A percentile compares a stretch with the other conserved stretches of the same genome.
Evolutionary conservation across 1,284 basidiomycete genomes (phyloP).

Genomic region (Uromyces viciae-fabae): DNA sequence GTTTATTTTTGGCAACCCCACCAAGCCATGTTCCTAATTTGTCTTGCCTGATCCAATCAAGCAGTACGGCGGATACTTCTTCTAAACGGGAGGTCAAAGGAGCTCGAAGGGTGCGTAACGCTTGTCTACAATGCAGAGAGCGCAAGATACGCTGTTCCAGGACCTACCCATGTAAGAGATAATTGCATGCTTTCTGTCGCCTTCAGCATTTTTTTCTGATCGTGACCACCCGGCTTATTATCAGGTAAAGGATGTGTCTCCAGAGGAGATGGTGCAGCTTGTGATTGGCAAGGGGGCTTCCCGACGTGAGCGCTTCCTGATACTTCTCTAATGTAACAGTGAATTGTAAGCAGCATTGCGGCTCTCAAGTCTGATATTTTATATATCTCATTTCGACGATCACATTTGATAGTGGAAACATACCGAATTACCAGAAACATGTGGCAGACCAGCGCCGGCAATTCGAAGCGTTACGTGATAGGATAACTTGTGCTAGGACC

Average conservation of each 20-base stretch:
- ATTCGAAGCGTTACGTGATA: conserved; percentile 24
- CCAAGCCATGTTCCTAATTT: background rate
- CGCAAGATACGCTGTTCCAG: conserved; percentile 44
- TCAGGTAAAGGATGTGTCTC: conserved; percentile 43
- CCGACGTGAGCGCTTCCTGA: conserved; percentile 26
- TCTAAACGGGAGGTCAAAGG: conserved; percentile 40
- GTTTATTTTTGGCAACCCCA: conserved; percentile 8
- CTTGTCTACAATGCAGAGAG: conserved; percentile 43
- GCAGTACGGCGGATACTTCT: conserved; percentile 2
- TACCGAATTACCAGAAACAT: conserved; percentile 27
- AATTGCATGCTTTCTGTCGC: background rate
- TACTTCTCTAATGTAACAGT: background rate
- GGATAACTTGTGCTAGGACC: conserved; percentile 16
- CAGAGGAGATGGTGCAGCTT: conserved; percentile 38
- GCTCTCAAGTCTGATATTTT: background rate
- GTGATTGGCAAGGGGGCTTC: conserved; percentile 45
- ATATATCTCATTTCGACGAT: background rate
- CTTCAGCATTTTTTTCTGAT: background rate
- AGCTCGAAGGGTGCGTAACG: conserved; percentile 41
- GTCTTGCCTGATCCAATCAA: conserved; percentile 1
- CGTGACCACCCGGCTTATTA: background rate
- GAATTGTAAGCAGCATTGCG: background rate
- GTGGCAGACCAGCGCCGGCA: conserved; percentile 34
- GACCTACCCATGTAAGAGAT: conserved; percentile 42
- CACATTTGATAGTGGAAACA: conserved; percentile 37